phyloP scores from a whole-genome alignment of 139 green algal species.

The Closterium sp. region DNA sequence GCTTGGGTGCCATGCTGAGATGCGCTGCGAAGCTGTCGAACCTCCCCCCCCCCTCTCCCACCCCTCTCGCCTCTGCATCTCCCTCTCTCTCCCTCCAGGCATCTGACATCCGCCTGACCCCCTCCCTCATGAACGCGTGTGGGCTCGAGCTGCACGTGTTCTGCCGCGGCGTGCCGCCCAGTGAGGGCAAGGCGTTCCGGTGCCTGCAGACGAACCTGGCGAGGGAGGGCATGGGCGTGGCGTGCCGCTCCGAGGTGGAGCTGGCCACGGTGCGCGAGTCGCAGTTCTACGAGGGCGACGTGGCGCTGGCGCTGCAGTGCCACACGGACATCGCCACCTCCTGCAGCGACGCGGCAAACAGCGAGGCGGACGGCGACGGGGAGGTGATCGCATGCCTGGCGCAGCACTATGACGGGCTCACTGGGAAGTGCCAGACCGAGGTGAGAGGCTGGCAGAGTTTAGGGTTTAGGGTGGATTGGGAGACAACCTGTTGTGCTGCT shows the following conservation, averaged over 20 bases:
- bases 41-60: too few species aligned
- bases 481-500: too few species aligned
- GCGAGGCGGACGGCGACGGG: slow-evolving; percentile 19
- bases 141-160: slow-evolving; percentile 19
- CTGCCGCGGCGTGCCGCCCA: not conserved
- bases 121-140: slow-evolving; percentile 4
- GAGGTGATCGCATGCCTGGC: slow-evolving; percentile 21
- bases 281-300: slow-evolving; percentile 29
- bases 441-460: not conserved
- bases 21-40: too few species aligned
- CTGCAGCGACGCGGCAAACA: slow-evolving; percentile 14
- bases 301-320: slow-evolving; percentile 21
- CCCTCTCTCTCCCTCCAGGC: not conserved
- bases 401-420: slow-evolving; percentile 27
- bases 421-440: slow-evolving; percentile 25
- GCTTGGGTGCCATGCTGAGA: not conserved
- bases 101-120: not conserved
- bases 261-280: slow-evolving; percentile 11
- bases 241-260: slow-evolving; percentile 22
- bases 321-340: slow-evolving; percentile 11
- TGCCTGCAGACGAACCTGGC: slow-evolving; percentile 22
- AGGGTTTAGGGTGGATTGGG: too few species aligned
- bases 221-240: slow-evolving; percentile 6
- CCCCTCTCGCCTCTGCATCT: not conserved
- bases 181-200: slow-evolving; percentile 1